phyloP scores from a whole-genome alignment of 139 green algal species.

The Choricystis sp. region DNA sequence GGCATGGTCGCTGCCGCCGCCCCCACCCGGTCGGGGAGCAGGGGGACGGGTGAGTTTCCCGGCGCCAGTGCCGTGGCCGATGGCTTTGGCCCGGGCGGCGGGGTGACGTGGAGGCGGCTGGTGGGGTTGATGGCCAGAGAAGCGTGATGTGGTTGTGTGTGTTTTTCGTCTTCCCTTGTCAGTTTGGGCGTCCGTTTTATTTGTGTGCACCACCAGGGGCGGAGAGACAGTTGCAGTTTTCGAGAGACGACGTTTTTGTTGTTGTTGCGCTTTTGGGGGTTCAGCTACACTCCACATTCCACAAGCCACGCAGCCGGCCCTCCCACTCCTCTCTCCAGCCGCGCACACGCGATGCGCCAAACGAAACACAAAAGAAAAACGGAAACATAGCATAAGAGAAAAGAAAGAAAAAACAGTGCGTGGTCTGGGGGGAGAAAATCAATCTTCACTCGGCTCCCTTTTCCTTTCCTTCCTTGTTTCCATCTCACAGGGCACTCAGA shows the following conservation, averaged over 20 bases:
- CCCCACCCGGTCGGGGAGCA: conserved; percentile 1
- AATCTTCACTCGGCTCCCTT: background rate
- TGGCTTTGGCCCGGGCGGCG: conserved; percentile 10
- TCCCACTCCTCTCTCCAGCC: too few relatives aligned
- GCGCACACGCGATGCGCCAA: too few relatives aligned
- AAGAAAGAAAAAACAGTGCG: background rate
- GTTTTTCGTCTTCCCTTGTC: too few relatives aligned
- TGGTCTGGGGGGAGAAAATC: conserved; percentile 1
- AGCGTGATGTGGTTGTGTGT: too few relatives aligned
- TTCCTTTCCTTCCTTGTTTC: background rate
- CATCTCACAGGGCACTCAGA: conserved; percentile 29
- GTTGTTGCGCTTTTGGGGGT: too few relatives aligned
- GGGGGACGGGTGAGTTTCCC: background rate
- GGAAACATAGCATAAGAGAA: background rate
- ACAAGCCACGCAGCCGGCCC: too few relatives aligned
- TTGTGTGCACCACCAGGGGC: too few relatives aligned
- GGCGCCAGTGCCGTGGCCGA: conserved; percentile 5
- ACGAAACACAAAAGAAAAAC: too few relatives aligned
- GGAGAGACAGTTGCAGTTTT: too few relatives aligned
- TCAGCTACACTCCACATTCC: too few relatives aligned
- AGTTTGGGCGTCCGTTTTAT: too few relatives aligned
- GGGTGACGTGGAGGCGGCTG: conserved; percentile 6
- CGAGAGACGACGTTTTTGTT: too few relatives aligned
- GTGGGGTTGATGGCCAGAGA: background rate
- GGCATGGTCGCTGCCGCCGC: conserved; percentile 8